Percentiles rank a stretch among this genome's conserved stretches.
phyloP scores from a whole-genome alignment of 176 grass and related monocot species.

The Dendrocalamus sinicus region DNA sequence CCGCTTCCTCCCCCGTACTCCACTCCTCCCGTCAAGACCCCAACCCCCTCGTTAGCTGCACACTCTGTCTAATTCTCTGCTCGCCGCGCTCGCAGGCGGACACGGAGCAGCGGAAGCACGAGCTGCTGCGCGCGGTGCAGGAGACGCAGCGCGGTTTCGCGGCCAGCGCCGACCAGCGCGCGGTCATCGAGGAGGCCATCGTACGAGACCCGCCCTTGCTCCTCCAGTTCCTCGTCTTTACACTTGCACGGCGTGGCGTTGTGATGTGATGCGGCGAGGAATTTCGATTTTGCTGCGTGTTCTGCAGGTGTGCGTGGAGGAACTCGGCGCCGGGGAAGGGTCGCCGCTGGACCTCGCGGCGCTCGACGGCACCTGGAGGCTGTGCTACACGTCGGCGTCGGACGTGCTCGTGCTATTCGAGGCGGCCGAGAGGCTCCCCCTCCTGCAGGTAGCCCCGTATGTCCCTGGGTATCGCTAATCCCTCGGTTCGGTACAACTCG shows the following conservation, averaged over 20 bases:
- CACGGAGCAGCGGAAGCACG: slow-evolving; percentile 71
- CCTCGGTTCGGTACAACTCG: neutral
- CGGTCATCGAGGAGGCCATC: slow-evolving; percentile 82
- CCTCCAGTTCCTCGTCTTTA: neutral
- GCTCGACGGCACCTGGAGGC: slow-evolving; percentile 90
- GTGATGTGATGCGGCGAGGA: neutral
- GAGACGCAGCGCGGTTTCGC: slow-evolving; percentile 74
- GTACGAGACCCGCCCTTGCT: slow-evolving; percentile 30
- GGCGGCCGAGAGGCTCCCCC: slow-evolving; percentile 74
- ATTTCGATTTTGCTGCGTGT: slow-evolving; percentile 18
- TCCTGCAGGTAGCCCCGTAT: slow-evolving; percentile 53
- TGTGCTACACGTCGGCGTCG: slow-evolving; percentile 86
- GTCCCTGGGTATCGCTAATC: neutral
- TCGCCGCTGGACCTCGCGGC: slow-evolving; percentile 60
- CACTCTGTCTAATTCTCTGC: slow-evolving; percentile 26
- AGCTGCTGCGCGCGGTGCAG: slow-evolving; percentile 77
- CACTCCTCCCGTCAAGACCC: neutral
- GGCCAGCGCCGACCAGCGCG: slow-evolving; percentile 73
- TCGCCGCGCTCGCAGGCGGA: slow-evolving; percentile 36
- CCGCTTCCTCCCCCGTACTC: slow-evolving; percentile 28
- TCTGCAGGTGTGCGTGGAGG: slow-evolving; percentile 78
- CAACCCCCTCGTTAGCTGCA: neutral
- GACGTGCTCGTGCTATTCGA: slow-evolving; percentile 91
- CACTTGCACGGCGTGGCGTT: neutral
- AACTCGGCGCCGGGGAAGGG: slow-evolving; percentile 61